phyloP scores from a whole-genome alignment of 164 flowering plant genomes.

The Chloranthus sessilifolius region DNA sequence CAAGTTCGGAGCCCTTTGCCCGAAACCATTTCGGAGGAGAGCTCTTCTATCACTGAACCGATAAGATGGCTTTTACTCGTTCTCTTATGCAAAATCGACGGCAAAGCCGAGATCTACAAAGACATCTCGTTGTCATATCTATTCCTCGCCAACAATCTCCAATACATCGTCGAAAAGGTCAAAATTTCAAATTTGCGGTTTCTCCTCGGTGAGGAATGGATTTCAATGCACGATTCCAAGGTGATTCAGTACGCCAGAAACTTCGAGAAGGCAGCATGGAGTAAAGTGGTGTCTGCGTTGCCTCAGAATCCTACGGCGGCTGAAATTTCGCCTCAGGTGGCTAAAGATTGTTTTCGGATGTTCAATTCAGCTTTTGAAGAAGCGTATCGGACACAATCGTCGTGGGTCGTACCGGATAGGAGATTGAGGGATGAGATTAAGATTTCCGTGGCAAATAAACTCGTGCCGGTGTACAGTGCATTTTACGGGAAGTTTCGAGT shows the following conservation, averaged over 20 bases:
- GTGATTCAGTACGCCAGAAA: conserved; percentile 35
- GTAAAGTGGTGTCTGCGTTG: conserved; percentile 33
- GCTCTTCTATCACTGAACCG: conserved; percentile 21
- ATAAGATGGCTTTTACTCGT: conserved; percentile 55
- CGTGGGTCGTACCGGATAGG: conserved; percentile 36
- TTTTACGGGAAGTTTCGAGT: conserved; percentile 34
- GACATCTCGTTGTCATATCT: conserved; percentile 50
- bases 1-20: conserved; percentile 28
- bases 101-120: conserved; percentile 44
- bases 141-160: conserved; percentile 65
- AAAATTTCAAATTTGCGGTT: conserved; percentile 35
- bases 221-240: conserved; percentile 38
- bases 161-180: conserved; percentile 38
- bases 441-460: conserved; percentile 30
- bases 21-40: conserved; percentile 15
- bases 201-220: conserved; percentile 61
- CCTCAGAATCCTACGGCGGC: conserved; percentile 33
- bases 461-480: conserved; percentile 35
- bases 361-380: conserved; percentile 47
- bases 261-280: conserved; percentile 55
- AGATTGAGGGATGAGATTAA: conserved; percentile 53
- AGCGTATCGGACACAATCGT: conserved; percentile 35
- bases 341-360: conserved; percentile 23
- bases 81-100: conserved; percentile 63
- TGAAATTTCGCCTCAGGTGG: conserved; percentile 21